These are phyloP conservation scores for Heliosperma pusillum DNA, from an alignment of 148 eudicot species.

Conservation along the genomic window DNA sequence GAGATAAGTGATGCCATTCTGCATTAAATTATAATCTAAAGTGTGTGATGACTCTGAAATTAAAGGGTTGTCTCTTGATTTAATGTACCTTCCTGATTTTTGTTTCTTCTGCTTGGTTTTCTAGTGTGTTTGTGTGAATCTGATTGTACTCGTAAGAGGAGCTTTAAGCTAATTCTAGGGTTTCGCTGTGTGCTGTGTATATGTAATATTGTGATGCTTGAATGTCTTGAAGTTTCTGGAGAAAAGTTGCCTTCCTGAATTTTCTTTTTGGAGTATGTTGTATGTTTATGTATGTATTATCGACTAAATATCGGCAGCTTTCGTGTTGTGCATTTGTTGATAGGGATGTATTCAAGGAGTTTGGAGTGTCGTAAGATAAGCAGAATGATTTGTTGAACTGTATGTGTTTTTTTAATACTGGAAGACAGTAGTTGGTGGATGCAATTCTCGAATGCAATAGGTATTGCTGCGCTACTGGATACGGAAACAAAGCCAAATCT, in stretches of 20 bases:
- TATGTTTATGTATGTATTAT: neutral
- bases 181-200: conserved; percentile 18
- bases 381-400: neutral
- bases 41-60: conserved; percentile 3
- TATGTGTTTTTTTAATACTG: no score
- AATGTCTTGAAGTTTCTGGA: neutral
- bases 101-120: neutral
- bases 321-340: neutral
- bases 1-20: conserved; percentile 52
- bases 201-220: neutral
- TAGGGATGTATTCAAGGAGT: neutral
- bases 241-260: neutral
- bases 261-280: neutral
- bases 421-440: no score
- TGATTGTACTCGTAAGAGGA: conserved; percentile 1
- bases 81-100: neutral
- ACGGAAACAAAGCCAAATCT: no score
- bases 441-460: no score
- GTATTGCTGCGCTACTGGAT: no score
- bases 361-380: neutral
- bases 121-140: neutral
- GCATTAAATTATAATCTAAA: neutral
- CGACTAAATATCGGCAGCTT: no score
- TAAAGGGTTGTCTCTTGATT: neutral
- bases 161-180: conserved; percentile 22